phyloP scores from a whole-genome alignment of 208 protist species.

The Leishmania arabica region DNA sequence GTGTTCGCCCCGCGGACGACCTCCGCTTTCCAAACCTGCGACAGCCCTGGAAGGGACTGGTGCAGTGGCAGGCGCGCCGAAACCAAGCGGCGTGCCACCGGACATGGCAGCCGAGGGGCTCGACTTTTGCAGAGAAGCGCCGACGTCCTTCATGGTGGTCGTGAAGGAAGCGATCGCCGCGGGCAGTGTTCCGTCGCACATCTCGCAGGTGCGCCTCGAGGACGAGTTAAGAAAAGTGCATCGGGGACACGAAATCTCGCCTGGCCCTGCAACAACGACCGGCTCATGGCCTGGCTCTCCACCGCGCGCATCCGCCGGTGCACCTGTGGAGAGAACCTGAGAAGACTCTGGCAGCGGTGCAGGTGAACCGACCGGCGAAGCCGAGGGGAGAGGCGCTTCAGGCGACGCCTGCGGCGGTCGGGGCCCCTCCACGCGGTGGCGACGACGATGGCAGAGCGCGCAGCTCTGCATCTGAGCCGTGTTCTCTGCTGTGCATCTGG shows the following conservation, averaged over 20 bases:
- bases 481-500: slow-evolving; percentile 25
- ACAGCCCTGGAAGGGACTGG: slow-evolving; percentile 18
- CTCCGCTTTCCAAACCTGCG: not conserved
- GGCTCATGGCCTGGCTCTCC: not conserved
- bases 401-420: not conserved
- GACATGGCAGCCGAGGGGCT: not conserved
- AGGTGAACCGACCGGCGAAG: not conserved
- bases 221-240: slow-evolving; percentile 43
- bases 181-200: slow-evolving; percentile 33
- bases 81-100: not conserved
- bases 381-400: not conserved
- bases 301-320: not conserved
- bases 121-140: not conserved
- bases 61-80: slow-evolving; percentile 1
- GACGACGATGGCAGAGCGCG: slow-evolving; percentile 23
- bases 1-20: not conserved
- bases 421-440: slow-evolving; percentile 23
- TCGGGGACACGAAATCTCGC: slow-evolving; percentile 34
- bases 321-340: not conserved
- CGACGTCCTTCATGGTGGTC: not conserved
- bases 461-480: slow-evolving; percentile 23
- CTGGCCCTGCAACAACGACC: slow-evolving; percentile 4
- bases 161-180: not conserved
- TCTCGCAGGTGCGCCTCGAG: slow-evolving; percentile 25
- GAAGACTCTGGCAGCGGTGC: not conserved